Evolutionary conservation across 1,284 basidiomycete genomes (phyloP).

Genomic region (Apiotrichum veenhuisii): DNA sequence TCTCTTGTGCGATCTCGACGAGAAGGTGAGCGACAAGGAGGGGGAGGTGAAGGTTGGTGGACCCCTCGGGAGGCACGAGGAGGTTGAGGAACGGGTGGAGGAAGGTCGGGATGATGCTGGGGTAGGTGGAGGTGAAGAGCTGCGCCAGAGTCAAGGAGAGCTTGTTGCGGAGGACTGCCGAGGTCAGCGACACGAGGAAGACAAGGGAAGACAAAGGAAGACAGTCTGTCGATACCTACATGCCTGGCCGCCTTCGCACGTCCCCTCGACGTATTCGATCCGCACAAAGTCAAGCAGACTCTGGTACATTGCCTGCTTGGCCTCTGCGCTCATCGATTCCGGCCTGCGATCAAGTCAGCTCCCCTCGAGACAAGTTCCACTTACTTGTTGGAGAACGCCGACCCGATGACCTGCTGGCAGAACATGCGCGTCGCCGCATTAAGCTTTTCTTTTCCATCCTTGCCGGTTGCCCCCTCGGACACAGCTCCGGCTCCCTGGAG

Average conservation of each 20-base stretch:
- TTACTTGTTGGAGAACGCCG: slow-evolving; percentile 44
- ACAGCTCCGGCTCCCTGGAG: slow-evolving; percentile 49
- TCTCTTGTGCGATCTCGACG: slow-evolving; percentile 85
- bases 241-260: slow-evolving; percentile 44
- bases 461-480: slow-evolving; percentile 27
- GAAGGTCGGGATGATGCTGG: slow-evolving; percentile 42
- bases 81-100: slow-evolving; percentile 51
- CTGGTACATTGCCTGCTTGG: slow-evolving; percentile 43
- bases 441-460: slow-evolving; percentile 50
- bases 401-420: slow-evolving; percentile 50
- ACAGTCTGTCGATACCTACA: slow-evolving; percentile 35
- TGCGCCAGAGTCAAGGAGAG: slow-evolving; percentile 95
- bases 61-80: slow-evolving; percentile 35
- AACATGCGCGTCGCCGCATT: slow-evolving; percentile 47
- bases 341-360: slow-evolving; percentile 22
- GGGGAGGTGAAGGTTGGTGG: slow-evolving; percentile 62
- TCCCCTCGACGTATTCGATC: slow-evolving; percentile 49
- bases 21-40: slow-evolving; percentile 82
- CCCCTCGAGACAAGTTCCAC: slow-evolving; percentile 4
- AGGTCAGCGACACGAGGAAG: too few species aligned
- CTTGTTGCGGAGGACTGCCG: slow-evolving; percentile 68
- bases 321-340: slow-evolving; percentile 32
- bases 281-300: slow-evolving; percentile 47
- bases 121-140: slow-evolving; percentile 77
- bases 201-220: neutral